Base-by-base conservation (phyloP, 495 filamentous ascomycete species). In the Parachaetomium inaequale region DNA sequence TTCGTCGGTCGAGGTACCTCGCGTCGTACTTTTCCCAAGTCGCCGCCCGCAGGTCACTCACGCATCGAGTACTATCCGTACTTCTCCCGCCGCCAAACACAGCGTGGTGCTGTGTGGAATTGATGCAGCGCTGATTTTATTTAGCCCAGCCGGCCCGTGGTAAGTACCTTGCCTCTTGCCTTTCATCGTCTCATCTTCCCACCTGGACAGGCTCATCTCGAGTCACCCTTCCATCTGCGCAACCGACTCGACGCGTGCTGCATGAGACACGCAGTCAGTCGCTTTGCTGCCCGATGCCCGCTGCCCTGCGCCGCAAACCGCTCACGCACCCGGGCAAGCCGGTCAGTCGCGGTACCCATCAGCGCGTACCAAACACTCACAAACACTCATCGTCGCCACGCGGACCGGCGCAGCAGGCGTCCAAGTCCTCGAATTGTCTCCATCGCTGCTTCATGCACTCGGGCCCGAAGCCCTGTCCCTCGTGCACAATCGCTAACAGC, bases 1-100 rank as follows among this genome's bases (percentile, higher is more conserved):
- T 53, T 65, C 43, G 36, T 42, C 62, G 11, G 57, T 66, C 58
- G 46, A 69, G 68, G 68, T 71, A 71, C 71, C 68, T 71, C 66
- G 65, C 61, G 62, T 62, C 63, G 59, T 63, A 67, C 50, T 36
- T 11, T 63, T 66, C 64, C 67, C 59, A 61, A 62, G 68, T 67
- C 60, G 31, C 68, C 64, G 62, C 58, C 42, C 50, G 61, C 63
- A 62, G 63, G 66, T 73, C 68, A 70, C 65, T 67, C 50, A 15
- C 63, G n/a, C n/a, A n/a, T n/a, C n/a, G 63, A 57, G 63, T 70
- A 69, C 55, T 58, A 59, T 50, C n/a, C n/a, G n/a, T n/a, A n/a
- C n/a, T 54, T 59, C 43, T 49, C 23, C 63, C 50, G 42, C 38
- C 31, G 42, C 57, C 61, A 63, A 62, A 62, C 61, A 57, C 43